Base-by-base conservation (phyloP, 352 stramenopile genomes). In the Globisporangium abappressorium region DNA sequence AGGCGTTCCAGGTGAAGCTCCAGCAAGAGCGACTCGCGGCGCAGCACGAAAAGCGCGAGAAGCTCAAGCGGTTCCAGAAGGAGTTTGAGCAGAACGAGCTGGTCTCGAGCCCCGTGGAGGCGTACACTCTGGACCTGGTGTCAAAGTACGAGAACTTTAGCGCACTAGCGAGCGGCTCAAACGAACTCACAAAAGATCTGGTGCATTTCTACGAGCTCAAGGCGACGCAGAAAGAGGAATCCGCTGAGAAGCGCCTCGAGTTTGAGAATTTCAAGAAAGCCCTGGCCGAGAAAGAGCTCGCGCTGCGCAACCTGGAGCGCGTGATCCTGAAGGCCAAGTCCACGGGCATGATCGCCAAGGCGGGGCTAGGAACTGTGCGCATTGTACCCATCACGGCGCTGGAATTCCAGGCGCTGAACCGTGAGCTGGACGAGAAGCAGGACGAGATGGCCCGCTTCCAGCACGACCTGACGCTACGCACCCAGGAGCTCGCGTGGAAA, bases 341-440 rank as follows among this genome's bases (percentile, higher is more conserved):
- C 30, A 90, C 80, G 1, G 84, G 84, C 4, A 92, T 88, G 82
- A 80, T 92, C 55, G 84, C 84, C 5, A 90, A 87, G 66, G 84
- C 84, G 0, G 84, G 82, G 3, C 69, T 92, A 14, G 84, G 84
- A 1, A 92, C 77, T 0, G 84, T 92, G 9, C 84, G 84, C 8
- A 82, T 92, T 59, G 81, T 92, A 8, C 71, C 81, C 7, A 85
- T 91, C 60, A 81, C 74, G 0, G 43, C 73, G 20, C 43, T 55
- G 5, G 82, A 92, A 54, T 74, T 85, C 58, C 69, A 85, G 33
- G 54, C 70, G 12, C 70, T 92, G 12, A 69, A 26, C 34, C 62
- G 54, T 22, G 76, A 91, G 5, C 57, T 85, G 9, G 79, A 91
- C 54, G 70, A 78, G n/a, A 76, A 72, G 24, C 79, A 72, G 6